Base-by-base conservation (phyloP, 2,329 filamentous ascomycete genomes). In the Botrytis aclada region DNA sequence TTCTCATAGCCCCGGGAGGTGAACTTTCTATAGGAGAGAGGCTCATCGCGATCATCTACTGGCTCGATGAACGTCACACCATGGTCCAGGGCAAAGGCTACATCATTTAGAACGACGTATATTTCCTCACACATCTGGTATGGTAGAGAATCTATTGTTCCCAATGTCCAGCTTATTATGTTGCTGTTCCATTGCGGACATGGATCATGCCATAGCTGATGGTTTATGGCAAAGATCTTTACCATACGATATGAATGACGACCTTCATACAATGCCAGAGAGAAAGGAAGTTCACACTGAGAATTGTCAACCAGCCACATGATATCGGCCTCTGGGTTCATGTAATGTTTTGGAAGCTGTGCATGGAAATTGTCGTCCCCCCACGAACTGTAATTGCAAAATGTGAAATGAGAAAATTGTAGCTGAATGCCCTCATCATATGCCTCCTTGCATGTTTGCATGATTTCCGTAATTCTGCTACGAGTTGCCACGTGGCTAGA, bases 341-440 rank as follows among this genome's bases (percentile, higher is more conserved):
- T 70, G 14, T 70, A 70, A 22, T 70, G 58, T 12, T 47, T 70
- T 20, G 69, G 69, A 39, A 70, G 69, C 8, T n/a, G 25, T 29
- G 39, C 58, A 16, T 61, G 69, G 12, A 3, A 39, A 32, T 51
- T 64, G 0, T 34, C 16, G 32, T 6, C 10, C 3, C 10, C 29
- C 41, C 41, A 34, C 25, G 6, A 32, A 69, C 4, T 9, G 32
- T 70, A 62, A 12, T 70, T 43, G 12, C 58, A 62, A 25, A 63
- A 39, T 8, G 58, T 63, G 41, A 39, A 70, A 61, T 70, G 37
- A 41, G 58, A 37, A 47, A 70, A 62, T 16, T 39, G 22, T 22
- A 70, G 41, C 14, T 47, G 56, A 10, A 70, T 20, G 14, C 69
- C 43, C 22, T 70, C 69, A 12, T 39, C 22, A 34, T 39, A 32